Evolutionary conservation across 306 rosid genomes (phyloP).

Genomic region (Pachyrhizus erosus): DNA sequence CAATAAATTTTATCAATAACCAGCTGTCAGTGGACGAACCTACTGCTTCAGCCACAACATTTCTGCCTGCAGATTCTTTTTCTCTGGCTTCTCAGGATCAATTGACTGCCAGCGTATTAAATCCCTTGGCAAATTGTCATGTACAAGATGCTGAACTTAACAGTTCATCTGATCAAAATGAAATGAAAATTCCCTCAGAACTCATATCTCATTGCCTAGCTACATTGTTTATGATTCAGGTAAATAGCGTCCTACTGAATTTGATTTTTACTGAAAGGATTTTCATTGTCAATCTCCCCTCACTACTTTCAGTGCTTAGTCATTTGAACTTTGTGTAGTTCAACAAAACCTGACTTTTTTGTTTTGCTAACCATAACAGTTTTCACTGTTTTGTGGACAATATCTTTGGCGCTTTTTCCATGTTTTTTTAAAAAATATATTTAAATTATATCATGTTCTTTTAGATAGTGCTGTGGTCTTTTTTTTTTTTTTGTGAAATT

Average conservation of each 20-base stretch:
- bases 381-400: constrained; percentile 6
- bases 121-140: constrained; percentile 47
- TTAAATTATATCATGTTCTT: constrained; percentile 22
- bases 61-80: constrained; percentile 54
- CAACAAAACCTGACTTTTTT: constrained; percentile 10
- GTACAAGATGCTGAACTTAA: constrained; percentile 58
- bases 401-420: background rate
- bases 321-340: constrained; percentile 4
- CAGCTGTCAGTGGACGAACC: constrained; percentile 67
- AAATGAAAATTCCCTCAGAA: constrained; percentile 75
- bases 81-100: constrained; percentile 63
- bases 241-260: constrained; percentile 39
- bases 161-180: constrained; percentile 58
- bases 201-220: constrained; percentile 87
- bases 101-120: constrained; percentile 53
- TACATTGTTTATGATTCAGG: constrained; percentile 91
- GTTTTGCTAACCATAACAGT: background rate
- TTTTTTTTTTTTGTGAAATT: background rate
- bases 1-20: constrained; percentile 71
- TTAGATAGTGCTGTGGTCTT: background rate
- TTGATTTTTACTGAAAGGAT: constrained; percentile 29
- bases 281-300: constrained; percentile 33
- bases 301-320: constrained; percentile 24
- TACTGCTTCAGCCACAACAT: constrained; percentile 53
- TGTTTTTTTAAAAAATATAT: background rate